A percentile compares a stretch with the other conserved stretches of the same genome.
phyloP scores from a whole-genome alignment of 2,329 filamentous ascomycete genomes.

The Scleromitrula shiraiana region DNA sequence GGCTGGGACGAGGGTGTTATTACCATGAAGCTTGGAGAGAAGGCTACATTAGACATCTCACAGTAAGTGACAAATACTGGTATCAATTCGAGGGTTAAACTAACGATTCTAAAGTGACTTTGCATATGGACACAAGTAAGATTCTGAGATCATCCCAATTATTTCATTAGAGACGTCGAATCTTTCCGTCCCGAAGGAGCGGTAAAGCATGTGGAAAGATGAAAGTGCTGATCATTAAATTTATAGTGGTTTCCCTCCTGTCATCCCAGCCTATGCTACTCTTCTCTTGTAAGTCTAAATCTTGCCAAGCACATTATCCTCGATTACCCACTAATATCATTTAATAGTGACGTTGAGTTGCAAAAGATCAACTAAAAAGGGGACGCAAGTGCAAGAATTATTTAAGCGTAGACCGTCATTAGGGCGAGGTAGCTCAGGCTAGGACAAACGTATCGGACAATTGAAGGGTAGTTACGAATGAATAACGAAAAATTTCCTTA shows the following conservation, averaged over 20 bases:
- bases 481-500: background rate
- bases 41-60: constrained; percentile 74
- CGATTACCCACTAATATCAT: constrained; percentile 13
- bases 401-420: constrained; percentile 12
- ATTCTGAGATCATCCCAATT: background rate
- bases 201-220: constrained; percentile 5
- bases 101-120: constrained; percentile 43
- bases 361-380: constrained; percentile 47
- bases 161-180: background rate
- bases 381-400: constrained; percentile 2
- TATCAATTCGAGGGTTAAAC: constrained; percentile 4
- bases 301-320: constrained; percentile 3
- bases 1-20: constrained; percentile 81
- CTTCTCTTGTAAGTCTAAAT: constrained; percentile 68
- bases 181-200: background rate
- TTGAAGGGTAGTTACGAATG: constrained; percentile 1
- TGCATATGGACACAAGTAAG: constrained; percentile 56
- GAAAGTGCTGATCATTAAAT: constrained; percentile 8
- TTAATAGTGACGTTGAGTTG: constrained; percentile 58
- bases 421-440: constrained; percentile 14
- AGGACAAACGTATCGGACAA: constrained; percentile 6
- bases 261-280: constrained; percentile 64
- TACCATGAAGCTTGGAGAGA: constrained; percentile 86
- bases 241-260: constrained; percentile 59
- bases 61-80: constrained; percentile 42